A percentile compares a stretch with the other conserved stretches of the same genome.
These are phyloP conservation scores for Articulospora tetracladia DNA, from an alignment of 495 filamentous ascomycete species.

Conservation along the genomic window DNA sequence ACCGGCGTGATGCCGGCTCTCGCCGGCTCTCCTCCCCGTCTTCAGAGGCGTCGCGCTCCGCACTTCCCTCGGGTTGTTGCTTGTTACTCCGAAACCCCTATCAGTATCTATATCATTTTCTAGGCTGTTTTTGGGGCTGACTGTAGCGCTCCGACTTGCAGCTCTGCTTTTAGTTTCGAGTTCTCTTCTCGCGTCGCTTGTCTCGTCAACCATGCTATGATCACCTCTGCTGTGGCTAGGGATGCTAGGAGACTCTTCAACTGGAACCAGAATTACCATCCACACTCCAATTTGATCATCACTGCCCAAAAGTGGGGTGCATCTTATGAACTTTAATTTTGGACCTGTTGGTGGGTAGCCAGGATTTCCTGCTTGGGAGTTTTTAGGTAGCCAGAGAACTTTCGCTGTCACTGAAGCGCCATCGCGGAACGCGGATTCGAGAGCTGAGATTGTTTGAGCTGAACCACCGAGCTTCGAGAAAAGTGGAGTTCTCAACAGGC, in stretches of 20 bases:
- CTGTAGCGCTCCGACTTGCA: not conserved
- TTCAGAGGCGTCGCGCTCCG: not conserved
- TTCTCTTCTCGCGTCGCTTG: not conserved
- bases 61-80: not conserved
- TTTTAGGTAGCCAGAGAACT: slow-evolving; percentile 51
- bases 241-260: not conserved
- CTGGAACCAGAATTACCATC: slow-evolving; percentile 54
- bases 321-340: slow-evolving; percentile 54
- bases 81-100: slow-evolving; percentile 4
- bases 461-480: slow-evolving; percentile 52
- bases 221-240: not conserved
- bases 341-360: slow-evolving; percentile 33
- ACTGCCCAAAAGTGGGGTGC: slow-evolving; percentile 53
- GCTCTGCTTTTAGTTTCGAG: not conserved
- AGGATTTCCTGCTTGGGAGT: slow-evolving; percentile 14
- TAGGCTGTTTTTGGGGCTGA: not conserved
- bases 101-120: not conserved
- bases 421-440: slow-evolving; percentile 49
- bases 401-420: slow-evolving; percentile 63
- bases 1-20: not conserved
- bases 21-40: not conserved
- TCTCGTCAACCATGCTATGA: slow-evolving; percentile 5
- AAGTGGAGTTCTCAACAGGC: slow-evolving; percentile 59
- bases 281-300: slow-evolving; percentile 58
- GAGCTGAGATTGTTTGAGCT: slow-evolving; percentile 47